Percentiles rank a stretch among this genome's conserved stretches.
phyloP scores from a whole-genome alignment of 2,329 filamentous ascomycete genomes.

The Nemania serpens region DNA sequence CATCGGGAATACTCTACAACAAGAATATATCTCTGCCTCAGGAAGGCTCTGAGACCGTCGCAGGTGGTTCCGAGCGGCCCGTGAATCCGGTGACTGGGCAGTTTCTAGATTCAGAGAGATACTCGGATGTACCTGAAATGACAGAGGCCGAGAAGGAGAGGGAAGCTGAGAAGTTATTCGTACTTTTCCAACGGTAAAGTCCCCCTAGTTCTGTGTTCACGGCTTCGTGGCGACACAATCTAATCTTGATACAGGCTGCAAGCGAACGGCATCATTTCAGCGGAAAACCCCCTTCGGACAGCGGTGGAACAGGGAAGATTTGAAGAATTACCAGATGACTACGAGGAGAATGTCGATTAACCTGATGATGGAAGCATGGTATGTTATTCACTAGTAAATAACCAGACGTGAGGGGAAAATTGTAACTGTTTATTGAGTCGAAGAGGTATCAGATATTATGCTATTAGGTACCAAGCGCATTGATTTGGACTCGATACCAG shows the following conservation, averaged over 20 bases:
- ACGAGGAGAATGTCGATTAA: constrained; percentile 38
- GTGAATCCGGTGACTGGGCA: constrained; percentile 91
- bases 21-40: constrained; percentile 80
- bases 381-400: no score
- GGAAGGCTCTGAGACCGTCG: constrained; percentile 60
- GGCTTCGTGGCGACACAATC: background rate
- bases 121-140: constrained; percentile 71
- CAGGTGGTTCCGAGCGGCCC: constrained; percentile 42
- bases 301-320: constrained; percentile 67
- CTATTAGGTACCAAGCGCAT: no score
- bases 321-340: constrained; percentile 58
- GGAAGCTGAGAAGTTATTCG: constrained; percentile 87
- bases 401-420: no score
- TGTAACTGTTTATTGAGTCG: no score
- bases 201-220: background rate
- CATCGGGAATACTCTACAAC: constrained; percentile 85
- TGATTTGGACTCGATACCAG: no score
- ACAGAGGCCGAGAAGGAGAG: constrained; percentile 88
- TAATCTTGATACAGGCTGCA: constrained; percentile 37
- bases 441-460: no score
- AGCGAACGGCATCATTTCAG: constrained; percentile 62
- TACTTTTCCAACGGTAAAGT: constrained; percentile 81
- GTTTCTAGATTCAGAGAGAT: constrained; percentile 69
- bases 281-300: constrained; percentile 70
- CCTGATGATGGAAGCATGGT: background rate